These are phyloP conservation scores for Sphagnum tenellum DNA, from an alignment of 225 moss, liverwort and hornwort genomes.

Conservation along the genomic window DNA sequence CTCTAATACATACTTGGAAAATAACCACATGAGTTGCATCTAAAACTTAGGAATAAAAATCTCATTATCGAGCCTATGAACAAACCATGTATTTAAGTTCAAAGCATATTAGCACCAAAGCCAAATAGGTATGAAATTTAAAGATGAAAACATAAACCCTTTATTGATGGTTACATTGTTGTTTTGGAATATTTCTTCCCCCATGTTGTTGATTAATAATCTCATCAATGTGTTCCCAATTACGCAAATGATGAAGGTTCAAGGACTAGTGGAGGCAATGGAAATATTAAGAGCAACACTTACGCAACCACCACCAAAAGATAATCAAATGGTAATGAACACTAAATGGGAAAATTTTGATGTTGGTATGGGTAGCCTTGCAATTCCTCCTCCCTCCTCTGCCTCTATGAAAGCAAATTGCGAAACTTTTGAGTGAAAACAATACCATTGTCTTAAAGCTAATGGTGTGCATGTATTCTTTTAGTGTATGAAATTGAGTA, in stretches of 20 bases:
- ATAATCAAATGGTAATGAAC: conserved; percentile 34
- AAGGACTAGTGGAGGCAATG: conserved; percentile 32
- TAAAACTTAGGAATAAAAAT: too few relatives aligned
- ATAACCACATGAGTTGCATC: too few relatives aligned
- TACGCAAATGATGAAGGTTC: conserved; percentile 38
- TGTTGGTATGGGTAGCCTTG: conserved; percentile 41
- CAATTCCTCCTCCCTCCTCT: conserved; percentile 27
- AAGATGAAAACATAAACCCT: too few relatives aligned
- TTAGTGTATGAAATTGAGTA: too few relatives aligned
- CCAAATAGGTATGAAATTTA: too few relatives aligned
- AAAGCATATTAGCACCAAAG: too few relatives aligned
- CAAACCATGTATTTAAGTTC: too few relatives aligned
- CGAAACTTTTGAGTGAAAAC: conserved; percentile 46
- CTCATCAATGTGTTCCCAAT: background rate
- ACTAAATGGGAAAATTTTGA: conserved; percentile 57
- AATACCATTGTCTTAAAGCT: too few relatives aligned
- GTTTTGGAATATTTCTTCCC: too few relatives aligned
- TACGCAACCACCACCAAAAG: conserved; percentile 6
- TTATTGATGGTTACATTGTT: too few relatives aligned
- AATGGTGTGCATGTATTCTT: too few relatives aligned
- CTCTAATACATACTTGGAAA: background rate
- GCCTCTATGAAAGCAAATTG: conserved; percentile 24
- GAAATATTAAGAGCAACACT: conserved; percentile 36
- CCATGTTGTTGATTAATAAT: background rate
- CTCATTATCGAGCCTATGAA: too few relatives aligned